Evolutionary conservation across 1,284 basidiomycete genomes (phyloP).

Genomic region (Boletellus deceptivus): DNA sequence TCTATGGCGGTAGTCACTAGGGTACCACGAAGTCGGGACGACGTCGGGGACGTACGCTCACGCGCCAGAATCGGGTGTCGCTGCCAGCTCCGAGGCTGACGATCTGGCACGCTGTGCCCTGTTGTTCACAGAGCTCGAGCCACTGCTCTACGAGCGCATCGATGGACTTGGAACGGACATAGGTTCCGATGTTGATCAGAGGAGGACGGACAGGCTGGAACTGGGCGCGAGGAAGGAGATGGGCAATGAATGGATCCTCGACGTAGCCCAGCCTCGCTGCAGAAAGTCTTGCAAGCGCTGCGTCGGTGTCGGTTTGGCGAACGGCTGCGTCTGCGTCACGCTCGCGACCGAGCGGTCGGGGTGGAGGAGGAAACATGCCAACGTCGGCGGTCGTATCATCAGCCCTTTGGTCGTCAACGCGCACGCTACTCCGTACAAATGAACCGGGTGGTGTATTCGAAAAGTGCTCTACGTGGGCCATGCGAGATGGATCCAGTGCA

Average conservation of each 20-base stretch:
- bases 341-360: constrained; percentile 17
- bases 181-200: constrained; percentile 94
- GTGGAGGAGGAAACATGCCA: constrained; percentile 20
- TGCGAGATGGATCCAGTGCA: no score
- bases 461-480: no score
- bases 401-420: neutral
- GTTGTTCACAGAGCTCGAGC: constrained; percentile 40
- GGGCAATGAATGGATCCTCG: constrained; percentile 64
- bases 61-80: constrained; percentile 74
- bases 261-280: constrained; percentile 78
- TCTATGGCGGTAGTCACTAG: constrained; percentile 41
- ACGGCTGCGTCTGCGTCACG: constrained; percentile 47
- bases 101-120: constrained; percentile 23
- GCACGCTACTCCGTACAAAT: neutral
- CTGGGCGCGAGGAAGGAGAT: constrained; percentile 64
- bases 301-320: constrained; percentile 72
- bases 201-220: constrained; percentile 70
- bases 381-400: neutral
- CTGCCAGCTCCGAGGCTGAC: constrained; percentile 30
- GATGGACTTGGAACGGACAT: constrained; percentile 78
- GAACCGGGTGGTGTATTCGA: no score
- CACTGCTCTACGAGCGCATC: constrained; percentile 80
- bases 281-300: constrained; percentile 75
- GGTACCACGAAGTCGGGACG: neutral
- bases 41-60: constrained; percentile 58